phyloP scores from a whole-genome alignment of 2,329 filamentous ascomycete species.

The Colletotrichum tanaceti region DNA sequence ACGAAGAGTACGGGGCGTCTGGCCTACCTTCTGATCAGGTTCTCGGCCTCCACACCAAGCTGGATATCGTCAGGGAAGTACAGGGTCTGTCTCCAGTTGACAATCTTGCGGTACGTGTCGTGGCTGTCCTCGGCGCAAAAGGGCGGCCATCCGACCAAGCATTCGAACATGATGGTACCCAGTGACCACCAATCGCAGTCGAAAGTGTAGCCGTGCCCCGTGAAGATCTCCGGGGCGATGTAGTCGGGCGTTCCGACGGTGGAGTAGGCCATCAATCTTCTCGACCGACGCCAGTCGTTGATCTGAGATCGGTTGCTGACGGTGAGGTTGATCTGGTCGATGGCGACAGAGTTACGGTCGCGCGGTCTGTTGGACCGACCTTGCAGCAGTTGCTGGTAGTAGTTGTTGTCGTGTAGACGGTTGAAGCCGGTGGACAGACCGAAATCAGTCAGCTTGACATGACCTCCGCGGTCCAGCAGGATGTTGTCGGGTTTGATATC shows the following conservation, averaged over 20 bases:
- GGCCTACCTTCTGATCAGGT: conserved; percentile 87
- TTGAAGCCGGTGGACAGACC: conserved; percentile 98
- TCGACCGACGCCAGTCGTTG: conserved; percentile 98
- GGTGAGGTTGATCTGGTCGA: conserved; percentile 98
- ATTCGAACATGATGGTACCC: conserved; percentile 99
- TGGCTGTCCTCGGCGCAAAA: conserved; percentile 98
- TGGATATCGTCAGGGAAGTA: conserved; percentile 98
- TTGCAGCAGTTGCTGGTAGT: conserved; percentile 96
- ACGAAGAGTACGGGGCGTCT: neutral
- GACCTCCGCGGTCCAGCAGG: conserved; percentile 90
- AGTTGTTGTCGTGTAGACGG: conserved; percentile 96
- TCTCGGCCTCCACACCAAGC: conserved; percentile 87
- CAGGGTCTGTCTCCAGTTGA: conserved; percentile 95
- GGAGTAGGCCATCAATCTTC: conserved; percentile 95
- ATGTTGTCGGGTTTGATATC: conserved; percentile 99
- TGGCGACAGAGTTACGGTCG: conserved; percentile 92
- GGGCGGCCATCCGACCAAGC: conserved; percentile 96
- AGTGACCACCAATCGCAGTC: conserved; percentile 99
- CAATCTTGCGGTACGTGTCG: conserved; percentile 98
- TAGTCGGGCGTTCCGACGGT: conserved; percentile 98
- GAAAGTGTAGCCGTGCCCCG: conserved; percentile 93
- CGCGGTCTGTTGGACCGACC: conserved; percentile 77
- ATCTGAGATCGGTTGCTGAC: conserved; percentile 98
- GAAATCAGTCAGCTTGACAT: conserved; percentile 98
- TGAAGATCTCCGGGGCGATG: conserved; percentile 98